Evolutionary conservation across 345 rosid genomes (phyloP).

Genomic region (Lepidium aucheri): DNA sequence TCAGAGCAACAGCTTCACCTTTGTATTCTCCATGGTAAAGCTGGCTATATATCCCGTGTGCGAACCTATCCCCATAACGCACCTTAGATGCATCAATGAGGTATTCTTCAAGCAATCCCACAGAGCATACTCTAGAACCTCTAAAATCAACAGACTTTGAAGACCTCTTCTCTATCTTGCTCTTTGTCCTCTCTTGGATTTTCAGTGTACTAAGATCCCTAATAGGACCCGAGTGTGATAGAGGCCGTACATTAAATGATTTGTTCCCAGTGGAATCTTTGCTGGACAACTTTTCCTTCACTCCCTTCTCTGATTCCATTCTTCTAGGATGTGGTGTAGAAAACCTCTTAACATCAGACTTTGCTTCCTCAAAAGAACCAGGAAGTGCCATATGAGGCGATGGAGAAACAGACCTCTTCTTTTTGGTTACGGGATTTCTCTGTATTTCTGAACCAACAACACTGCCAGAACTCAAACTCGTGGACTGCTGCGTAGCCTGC

Average conservation of each 20-base stretch:
- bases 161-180: slow-evolving; percentile 54
- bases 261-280: slow-evolving; percentile 28
- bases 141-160: slow-evolving; percentile 59
- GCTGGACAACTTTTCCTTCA: slow-evolving; percentile 19
- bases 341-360: slow-evolving; percentile 44
- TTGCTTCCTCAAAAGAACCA: slow-evolving; percentile 58
- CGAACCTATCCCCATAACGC: slow-evolving; percentile 56
- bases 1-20: slow-evolving; percentile 71
- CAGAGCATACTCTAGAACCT: slow-evolving; percentile 45
- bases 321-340: slow-evolving; percentile 58
- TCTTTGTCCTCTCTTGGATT: slow-evolving; percentile 34
- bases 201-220: slow-evolving; percentile 42
- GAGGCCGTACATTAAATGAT: slow-evolving; percentile 7
- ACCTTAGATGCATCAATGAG: slow-evolving; percentile 53
- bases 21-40: slow-evolving; percentile 68
- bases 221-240: slow-evolving; percentile 38
- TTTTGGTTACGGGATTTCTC: slow-evolving; percentile 29
- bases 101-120: slow-evolving; percentile 47
- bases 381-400: slow-evolving; percentile 36
- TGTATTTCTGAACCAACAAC: slow-evolving; percentile 21
- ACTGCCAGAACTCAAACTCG: background rate
- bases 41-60: slow-evolving; percentile 63
- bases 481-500: slow-evolving; percentile 11
- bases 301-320: slow-evolving; percentile 29
- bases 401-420: slow-evolving; percentile 64